Conservation (phyloP, 2,329 filamentous ascomycete species). For the Monilinia laxa region DNA sequence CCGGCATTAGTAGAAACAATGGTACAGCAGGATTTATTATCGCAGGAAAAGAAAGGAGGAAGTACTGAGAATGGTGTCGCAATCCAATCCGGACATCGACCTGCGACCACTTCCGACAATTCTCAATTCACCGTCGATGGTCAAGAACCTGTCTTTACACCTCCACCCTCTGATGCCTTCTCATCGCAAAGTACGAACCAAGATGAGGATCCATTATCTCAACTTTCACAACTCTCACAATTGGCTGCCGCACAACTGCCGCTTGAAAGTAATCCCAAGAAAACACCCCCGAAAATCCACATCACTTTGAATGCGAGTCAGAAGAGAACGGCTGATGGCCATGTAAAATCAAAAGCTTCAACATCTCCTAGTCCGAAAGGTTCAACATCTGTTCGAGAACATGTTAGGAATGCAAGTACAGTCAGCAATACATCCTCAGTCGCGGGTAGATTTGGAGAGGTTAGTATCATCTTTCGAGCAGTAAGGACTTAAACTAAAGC, state of each 20-base stretch:
- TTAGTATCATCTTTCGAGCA: slow-evolving; percentile 43
- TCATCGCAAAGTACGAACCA: slow-evolving; percentile 45
- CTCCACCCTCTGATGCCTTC: slow-evolving; percentile 40
- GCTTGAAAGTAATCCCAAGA: slow-evolving; percentile 28
- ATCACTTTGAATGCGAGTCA: slow-evolving; percentile 46
- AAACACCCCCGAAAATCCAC: slow-evolving; percentile 30
- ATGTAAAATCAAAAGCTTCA: slow-evolving; percentile 58
- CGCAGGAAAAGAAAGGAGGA: not conserved
- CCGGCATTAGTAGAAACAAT: slow-evolving; percentile 11
- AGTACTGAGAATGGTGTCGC: not conserved
- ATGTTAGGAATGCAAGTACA: slow-evolving; percentile 71
- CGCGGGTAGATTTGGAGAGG: slow-evolving; percentile 74
- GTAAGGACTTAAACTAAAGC: slow-evolving; percentile 28
- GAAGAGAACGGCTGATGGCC: slow-evolving; percentile 76
- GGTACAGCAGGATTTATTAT: slow-evolving; percentile 18
- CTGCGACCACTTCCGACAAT: slow-evolving; percentile 41
- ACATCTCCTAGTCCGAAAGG: slow-evolving; percentile 44
- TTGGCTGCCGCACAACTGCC: slow-evolving; percentile 54
- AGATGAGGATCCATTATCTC: slow-evolving; percentile 52
- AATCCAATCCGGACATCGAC: slow-evolving; percentile 18
- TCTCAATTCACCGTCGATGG: slow-evolving; percentile 48
- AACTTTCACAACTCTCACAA: slow-evolving; percentile 56
- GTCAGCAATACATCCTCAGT: slow-evolving; percentile 60
- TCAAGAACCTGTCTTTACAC: slow-evolving; percentile 44
- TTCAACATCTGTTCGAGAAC: slow-evolving; percentile 44